Conservation (phyloP, 208 protist species). For the Leishmania arabica region DNA sequence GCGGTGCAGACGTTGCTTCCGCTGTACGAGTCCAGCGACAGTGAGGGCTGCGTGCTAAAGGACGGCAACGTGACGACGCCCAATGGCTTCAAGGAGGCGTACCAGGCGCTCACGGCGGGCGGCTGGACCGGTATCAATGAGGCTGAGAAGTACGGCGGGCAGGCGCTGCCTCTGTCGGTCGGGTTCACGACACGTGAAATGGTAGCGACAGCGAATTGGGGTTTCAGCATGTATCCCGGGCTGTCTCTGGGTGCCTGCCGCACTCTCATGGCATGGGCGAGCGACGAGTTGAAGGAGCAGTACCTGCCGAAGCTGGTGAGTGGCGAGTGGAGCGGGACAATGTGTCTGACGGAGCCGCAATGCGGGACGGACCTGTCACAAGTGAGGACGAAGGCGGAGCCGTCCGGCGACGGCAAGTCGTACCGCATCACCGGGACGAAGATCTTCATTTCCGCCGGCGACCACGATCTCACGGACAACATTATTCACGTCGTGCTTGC, state of each 20-base stretch:
- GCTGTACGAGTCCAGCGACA: conserved; percentile 59
- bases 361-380: conserved; percentile 86
- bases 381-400: conserved; percentile 83
- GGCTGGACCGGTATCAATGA: conserved; percentile 78
- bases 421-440: conserved; percentile 90
- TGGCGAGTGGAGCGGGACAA: conserved; percentile 84
- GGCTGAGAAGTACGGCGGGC: conserved; percentile 83
- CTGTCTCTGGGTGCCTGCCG: conserved; percentile 64
- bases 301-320: conserved; percentile 79
- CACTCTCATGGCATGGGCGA: conserved; percentile 68
- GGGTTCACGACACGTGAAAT: conserved; percentile 72
- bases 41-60: conserved; percentile 53
- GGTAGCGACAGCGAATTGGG: conserved; percentile 81
- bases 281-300: conserved; percentile 76
- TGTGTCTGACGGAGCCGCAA: conserved; percentile 93
- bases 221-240: conserved; percentile 88
- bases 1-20: conserved; percentile 57
- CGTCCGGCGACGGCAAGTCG: conserved; percentile 53
- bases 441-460: conserved; percentile 92
- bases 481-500: conserved; percentile 88
- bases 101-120: conserved; percentile 68
- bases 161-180: conserved; percentile 74
- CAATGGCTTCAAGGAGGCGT: conserved; percentile 89
- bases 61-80: conserved; percentile 70
- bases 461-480: conserved; percentile 90